phyloP scores from a whole-genome alignment of 208 protist species.

The Leishmania tropica region DNA sequence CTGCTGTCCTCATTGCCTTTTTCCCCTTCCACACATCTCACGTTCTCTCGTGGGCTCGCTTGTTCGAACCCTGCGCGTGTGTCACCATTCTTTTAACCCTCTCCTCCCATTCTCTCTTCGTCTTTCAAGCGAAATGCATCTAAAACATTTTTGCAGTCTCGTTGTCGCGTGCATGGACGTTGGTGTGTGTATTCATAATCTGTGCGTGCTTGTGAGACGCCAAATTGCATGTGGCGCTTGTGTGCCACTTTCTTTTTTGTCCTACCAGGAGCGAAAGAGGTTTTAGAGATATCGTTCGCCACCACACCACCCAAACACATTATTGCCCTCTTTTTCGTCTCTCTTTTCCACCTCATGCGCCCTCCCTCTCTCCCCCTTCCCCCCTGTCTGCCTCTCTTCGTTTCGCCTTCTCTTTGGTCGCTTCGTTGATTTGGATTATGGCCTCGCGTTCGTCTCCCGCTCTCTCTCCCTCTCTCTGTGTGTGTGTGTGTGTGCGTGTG shows the following conservation, averaged over 20 bases:
- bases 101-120: background rate
- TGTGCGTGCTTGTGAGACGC: background rate
- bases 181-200: background rate
- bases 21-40: background rate
- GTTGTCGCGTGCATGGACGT: background rate
- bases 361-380: background rate
- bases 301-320: background rate
- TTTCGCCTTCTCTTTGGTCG: background rate
- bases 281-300: too few relatives aligned
- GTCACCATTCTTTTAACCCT: background rate
- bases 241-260: background rate
- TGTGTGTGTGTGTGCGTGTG: background rate
- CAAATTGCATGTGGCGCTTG: background rate
- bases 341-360: background rate
- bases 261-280: background rate
- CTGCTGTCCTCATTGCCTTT: background rate
- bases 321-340: background rate
- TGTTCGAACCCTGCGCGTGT: background rate
- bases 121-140: background rate
- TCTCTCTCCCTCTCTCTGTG: too few relatives aligned
- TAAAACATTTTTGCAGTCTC: background rate
- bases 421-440: background rate
- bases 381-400: background rate
- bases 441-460: background rate
- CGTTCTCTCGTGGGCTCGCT: background rate